A percentile compares a stretch with the other conserved stretches of the same genome.
These are phyloP conservation scores for Abrus pulchellus DNA, from an alignment of 306 rosid genomes.

Conservation along the genomic window DNA sequence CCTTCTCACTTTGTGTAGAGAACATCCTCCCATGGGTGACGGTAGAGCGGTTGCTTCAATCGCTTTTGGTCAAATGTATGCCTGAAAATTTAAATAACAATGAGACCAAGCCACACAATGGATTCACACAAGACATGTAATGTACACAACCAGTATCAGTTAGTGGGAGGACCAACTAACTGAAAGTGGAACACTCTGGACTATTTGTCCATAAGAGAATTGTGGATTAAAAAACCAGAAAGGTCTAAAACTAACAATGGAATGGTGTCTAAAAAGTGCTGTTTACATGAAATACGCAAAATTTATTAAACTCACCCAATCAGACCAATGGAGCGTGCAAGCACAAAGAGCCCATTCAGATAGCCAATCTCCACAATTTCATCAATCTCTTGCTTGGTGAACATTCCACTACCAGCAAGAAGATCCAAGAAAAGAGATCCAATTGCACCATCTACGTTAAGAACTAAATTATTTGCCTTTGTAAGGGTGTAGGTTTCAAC, in stretches of 20 bases:
- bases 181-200: conserved; percentile 39
- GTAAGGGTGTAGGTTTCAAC: conserved; percentile 94
- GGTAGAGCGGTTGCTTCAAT: conserved; percentile 97
- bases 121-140: conserved; percentile 25
- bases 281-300: not conserved
- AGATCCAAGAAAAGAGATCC: conserved; percentile 99
- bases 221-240: conserved; percentile 45
- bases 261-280: conserved; percentile 13
- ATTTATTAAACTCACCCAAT: conserved; percentile 77
- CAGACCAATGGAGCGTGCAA: conserved; percentile 98
- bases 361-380: conserved; percentile 97
- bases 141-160: not conserved
- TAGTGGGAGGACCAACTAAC: conserved; percentile 47
- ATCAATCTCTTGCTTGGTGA: conserved; percentile 88
- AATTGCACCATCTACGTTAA: conserved; percentile 98
- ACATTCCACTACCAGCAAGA: conserved; percentile 98
- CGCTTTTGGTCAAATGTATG: conserved; percentile 99
- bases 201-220: conserved; percentile 15
- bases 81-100: conserved; percentile 60
- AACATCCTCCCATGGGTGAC: conserved; percentile 99
- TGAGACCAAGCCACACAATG: conserved; percentile 29
- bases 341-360: conserved; percentile 93
- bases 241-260: conserved; percentile 41
- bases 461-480: conserved; percentile 95
- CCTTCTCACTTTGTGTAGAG: conserved; percentile 90